A percentile compares a stretch with the other conserved stretches of the same genome.
These are phyloP conservation scores for Trapa bicornis DNA, from an alignment of 345 rosid species.

Conservation along the genomic window DNA sequence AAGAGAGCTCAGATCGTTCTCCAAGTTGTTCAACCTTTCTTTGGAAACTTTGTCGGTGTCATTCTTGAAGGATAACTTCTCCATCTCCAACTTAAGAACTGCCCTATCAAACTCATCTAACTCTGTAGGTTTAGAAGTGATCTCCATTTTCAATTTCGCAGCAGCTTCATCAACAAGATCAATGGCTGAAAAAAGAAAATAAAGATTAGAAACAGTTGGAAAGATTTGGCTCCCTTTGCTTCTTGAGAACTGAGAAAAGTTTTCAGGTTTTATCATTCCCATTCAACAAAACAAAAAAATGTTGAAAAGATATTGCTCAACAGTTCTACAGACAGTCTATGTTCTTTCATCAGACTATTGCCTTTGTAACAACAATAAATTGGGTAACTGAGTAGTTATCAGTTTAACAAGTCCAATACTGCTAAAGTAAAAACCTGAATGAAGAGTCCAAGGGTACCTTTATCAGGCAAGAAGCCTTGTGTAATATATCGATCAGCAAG, in stretches of 20 bases:
- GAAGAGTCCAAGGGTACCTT: constrained; percentile 34
- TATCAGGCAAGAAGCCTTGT: constrained; percentile 82
- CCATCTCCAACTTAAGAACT: constrained; percentile 85
- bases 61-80: constrained; percentile 71
- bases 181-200: constrained; percentile 49
- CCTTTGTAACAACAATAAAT: background rate
- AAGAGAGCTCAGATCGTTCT: constrained; percentile 43
- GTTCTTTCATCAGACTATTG: background rate
- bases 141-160: constrained; percentile 96
- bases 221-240: background rate
- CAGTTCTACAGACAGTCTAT: background rate
- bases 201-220: background rate
- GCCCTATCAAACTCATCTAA: constrained; percentile 84
- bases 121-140: constrained; percentile 90
- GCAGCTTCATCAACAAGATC: constrained; percentile 97
- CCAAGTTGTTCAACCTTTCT: constrained; percentile 72
- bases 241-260: background rate
- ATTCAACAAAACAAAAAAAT: background rate
- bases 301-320: background rate
- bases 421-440: background rate
- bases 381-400: background rate
- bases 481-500: constrained; percentile 84
- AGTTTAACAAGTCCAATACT: background rate
- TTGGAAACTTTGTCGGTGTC: constrained; percentile 79
- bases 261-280: too few relatives aligned